Base-by-base conservation (phyloP, 495 filamentous ascomycete species). In the Penicillium arizonense region DNA sequence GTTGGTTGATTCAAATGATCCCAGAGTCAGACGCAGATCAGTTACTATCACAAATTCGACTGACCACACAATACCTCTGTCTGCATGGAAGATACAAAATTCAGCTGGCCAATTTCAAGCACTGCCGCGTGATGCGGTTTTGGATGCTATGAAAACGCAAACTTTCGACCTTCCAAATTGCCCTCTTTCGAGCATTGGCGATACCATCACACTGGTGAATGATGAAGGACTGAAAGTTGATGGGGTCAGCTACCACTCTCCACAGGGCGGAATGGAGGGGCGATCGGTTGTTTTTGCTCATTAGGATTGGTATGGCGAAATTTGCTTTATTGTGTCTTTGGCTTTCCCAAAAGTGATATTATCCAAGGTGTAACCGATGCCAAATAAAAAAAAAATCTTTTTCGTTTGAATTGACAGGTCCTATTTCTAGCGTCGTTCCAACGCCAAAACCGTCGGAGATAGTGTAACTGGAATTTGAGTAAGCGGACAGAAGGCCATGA, bases 181-280 rank as follows among this genome's bases (percentile, higher is more conserved):
- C 32, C 46, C 24, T 21, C 46, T 59, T 18, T 52, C 49, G 6
- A 50, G 26, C 9, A 24, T 41, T 5, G 53, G 56, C 4, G 56
- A 59, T 50, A 57, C 50, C 8, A 53, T 63, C 23, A 63, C 53
- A 20, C 41, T 63, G n/a, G 18, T 59, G 26, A 55, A 63, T 52
- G 41, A 47, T 9, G 13, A 57, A 10, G 60, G 60, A 28, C 24
- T 59, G 41, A 63, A 59, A 40, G 50, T 63, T 7, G 47, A 59
- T 44, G 60, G 60, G 5, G 60, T 63, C 14, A 56, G 60, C 23
- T 59, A 59, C 47, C 48, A 32, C 24, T 33, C 48, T 34, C 26
- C 43, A 30, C 39, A 44, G 12, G 43, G 43, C 2, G 28, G 28
- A 33, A 32, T 45, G 11, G 43, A 45, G 32, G 6, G 11, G 10